phyloP scores from a whole-genome alignment of 1,284 basidiomycete species.

The Apiotrichum akiyoshidainum region DNA sequence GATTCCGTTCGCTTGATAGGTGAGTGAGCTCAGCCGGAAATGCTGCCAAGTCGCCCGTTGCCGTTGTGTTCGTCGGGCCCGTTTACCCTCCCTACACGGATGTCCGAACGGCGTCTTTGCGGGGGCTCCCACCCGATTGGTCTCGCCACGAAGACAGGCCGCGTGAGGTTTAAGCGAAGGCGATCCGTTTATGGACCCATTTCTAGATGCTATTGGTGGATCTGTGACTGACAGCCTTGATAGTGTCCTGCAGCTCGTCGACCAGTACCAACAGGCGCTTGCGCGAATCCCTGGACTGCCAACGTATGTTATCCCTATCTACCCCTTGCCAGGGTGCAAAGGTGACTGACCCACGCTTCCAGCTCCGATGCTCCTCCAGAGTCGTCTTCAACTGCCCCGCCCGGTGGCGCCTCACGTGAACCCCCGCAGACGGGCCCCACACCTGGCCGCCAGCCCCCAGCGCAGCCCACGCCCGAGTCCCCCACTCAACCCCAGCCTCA shows the following conservation, averaged over 20 bases:
- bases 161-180: too few relatives aligned
- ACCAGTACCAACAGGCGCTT: constrained; percentile 48
- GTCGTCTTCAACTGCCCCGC: background rate
- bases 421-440: constrained; percentile 23
- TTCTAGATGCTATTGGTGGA: background rate
- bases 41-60: too few relatives aligned
- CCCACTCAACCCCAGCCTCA: constrained; percentile 3
- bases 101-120: too few relatives aligned
- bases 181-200: too few relatives aligned
- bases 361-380: background rate
- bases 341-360: constrained; percentile 8
- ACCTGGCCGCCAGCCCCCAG: constrained; percentile 13
- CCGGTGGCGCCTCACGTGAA: constrained; percentile 3
- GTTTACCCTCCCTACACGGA: too few relatives aligned
- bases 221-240: constrained; percentile 5
- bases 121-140: too few relatives aligned
- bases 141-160: too few relatives aligned
- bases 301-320: constrained; percentile 10
- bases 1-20: constrained; percentile 36
- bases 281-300: constrained; percentile 50
- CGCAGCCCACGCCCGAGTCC: constrained; percentile 15
- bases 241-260: constrained; percentile 49
- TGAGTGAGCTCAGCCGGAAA: constrained; percentile 14
- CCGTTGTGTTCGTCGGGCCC: too few relatives aligned
- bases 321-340: background rate